A percentile compares a stretch with the other conserved stretches of the same genome.
phyloP scores from a whole-genome alignment of 805 yeast genomes.

The Saccharomycopsis sp. region DNA sequence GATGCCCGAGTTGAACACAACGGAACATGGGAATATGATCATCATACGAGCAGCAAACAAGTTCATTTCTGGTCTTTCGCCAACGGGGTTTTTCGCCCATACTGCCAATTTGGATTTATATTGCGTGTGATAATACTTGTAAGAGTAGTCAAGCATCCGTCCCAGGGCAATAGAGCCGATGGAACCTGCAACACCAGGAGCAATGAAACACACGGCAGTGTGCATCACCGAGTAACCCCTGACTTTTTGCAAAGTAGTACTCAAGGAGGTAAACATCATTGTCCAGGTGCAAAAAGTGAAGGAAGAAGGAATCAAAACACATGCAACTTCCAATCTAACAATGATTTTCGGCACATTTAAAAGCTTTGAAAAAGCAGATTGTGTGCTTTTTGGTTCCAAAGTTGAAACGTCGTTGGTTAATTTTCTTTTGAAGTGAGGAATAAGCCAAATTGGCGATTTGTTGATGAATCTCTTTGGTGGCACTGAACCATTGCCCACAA shows the following conservation, averaged over 20 bases:
- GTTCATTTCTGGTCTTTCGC: slow-evolving; percentile 5
- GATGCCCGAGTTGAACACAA: slow-evolving; percentile 28
- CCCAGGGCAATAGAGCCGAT: slow-evolving; percentile 56
- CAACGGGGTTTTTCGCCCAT: slow-evolving; percentile 8
- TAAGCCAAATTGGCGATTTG: slow-evolving; percentile 36
- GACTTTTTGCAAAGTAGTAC: slow-evolving; percentile 40
- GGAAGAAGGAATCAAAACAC: slow-evolving; percentile 39
- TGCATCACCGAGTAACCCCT: slow-evolving; percentile 46
- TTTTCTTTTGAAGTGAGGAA: slow-evolving; percentile 26
- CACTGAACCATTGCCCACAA: slow-evolving; percentile 70
- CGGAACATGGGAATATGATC: slow-evolving; percentile 11
- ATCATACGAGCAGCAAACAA: slow-evolving; percentile 11
- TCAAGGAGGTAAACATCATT: slow-evolving; percentile 54
- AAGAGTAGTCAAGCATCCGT: slow-evolving; percentile 42
- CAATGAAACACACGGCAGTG: slow-evolving; percentile 65
- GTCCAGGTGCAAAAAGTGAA: slow-evolving; percentile 65
- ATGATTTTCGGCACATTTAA: slow-evolving; percentile 22
- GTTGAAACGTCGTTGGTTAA: slow-evolving; percentile 28
- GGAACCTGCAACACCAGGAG: slow-evolving; percentile 63
- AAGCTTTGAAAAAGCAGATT: slow-evolving; percentile 4
- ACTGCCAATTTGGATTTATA: slow-evolving; percentile 22
- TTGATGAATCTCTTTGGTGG: slow-evolving; percentile 37
- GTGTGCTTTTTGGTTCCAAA: slow-evolving; percentile 17
- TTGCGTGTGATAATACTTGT: slow-evolving; percentile 27
- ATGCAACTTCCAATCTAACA: slow-evolving; percentile 3